Conservation (phyloP, 345 rosid genomes). For the Lepidium aucheri region DNA sequence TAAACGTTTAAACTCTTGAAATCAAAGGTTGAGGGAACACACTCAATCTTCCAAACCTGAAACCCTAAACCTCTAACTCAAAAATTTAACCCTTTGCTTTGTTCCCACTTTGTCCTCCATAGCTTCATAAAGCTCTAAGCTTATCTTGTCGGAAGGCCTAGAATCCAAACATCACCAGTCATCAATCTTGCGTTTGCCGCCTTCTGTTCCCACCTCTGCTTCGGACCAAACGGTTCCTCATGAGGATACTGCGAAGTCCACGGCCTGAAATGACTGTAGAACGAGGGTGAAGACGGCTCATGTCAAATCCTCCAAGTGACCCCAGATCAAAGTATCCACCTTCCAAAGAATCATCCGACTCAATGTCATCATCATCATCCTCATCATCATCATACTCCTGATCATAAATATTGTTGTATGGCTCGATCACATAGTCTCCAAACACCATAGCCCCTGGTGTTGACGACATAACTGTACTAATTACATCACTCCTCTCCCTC, state of each 20-base stretch:
- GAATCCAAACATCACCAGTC: neutral
- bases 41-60: slow-evolving; percentile 2
- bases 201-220: slow-evolving; percentile 31
- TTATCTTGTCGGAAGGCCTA: neutral
- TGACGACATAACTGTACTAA: slow-evolving; percentile 61
- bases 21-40: slow-evolving; percentile 5
- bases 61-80: slow-evolving; percentile 4
- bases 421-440: slow-evolving; percentile 90
- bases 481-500: slow-evolving; percentile 63
- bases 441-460: slow-evolving; percentile 66
- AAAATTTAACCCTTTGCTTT: neutral
- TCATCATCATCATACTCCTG: too few species aligned
- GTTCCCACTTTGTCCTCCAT: neutral
- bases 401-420: slow-evolving; percentile 34
- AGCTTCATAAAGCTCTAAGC: slow-evolving; percentile 6
- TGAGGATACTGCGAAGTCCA: slow-evolving; percentile 24
- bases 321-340: slow-evolving; percentile 38
- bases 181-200: slow-evolving; percentile 7
- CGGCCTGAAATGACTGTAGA: slow-evolving; percentile 26
- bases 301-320: slow-evolving; percentile 25
- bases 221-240: slow-evolving; percentile 37
- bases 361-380: slow-evolving; percentile 34
- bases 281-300: slow-evolving; percentile 27
- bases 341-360: slow-evolving; percentile 48
- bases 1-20: slow-evolving; percentile 4